Evolutionary conservation across 495 filamentous ascomycete species (phyloP), one percentile per base, ranked within the genome.

Genomic region (Penicillium atrosanguineum): DNA sequence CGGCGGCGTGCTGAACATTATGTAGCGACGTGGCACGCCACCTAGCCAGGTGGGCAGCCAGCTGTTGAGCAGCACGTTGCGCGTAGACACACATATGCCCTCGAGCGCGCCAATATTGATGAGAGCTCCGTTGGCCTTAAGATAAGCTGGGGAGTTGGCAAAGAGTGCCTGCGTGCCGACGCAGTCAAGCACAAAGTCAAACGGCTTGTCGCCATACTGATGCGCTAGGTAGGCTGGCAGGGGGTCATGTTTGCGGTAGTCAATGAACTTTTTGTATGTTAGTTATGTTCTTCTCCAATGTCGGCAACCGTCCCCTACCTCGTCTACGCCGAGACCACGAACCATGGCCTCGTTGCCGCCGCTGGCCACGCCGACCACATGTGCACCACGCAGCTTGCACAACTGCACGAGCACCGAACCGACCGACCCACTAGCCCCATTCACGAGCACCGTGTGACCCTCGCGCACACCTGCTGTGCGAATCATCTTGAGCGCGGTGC

Each of bases 101-200:
- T 59, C 55, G 1, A 72, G 60, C 23, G 62, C 54, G 0, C 67
- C 72, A 20, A 75, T 69, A 55, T 59, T 74, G 26, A 75, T 45
- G 50, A 74, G 69, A 46, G 61, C 59, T 2, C 73, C 70, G 3
- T 62, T 54, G 11, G 61, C 28, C 56, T 75, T 71, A 14, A 76
- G 62, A 34, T 73, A 75, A 19, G 38, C 28, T 11, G 68, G 64
- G 9, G 64, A 70, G 29, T 63, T 34, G 2, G 7, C 44, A 51
- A 55, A 76, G 6, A 76, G 58, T 1, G 50, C 44, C 45, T 73
- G 63, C 20, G 57, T 62, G 16, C 73, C 74, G 5, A 63, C 71
- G 29, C 65, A 67, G 44, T 77, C 74, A 14, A 77, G 61, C 26
- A 77, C 54, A 39, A 65, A 63, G 54, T 77, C 73, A 21, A 76